Percentiles rank a stretch among this genome's conserved stretches.
These are phyloP conservation scores for Aspergillus hancockii DNA, from an alignment of 495 filamentous ascomycete species.

Conservation along the genomic window DNA sequence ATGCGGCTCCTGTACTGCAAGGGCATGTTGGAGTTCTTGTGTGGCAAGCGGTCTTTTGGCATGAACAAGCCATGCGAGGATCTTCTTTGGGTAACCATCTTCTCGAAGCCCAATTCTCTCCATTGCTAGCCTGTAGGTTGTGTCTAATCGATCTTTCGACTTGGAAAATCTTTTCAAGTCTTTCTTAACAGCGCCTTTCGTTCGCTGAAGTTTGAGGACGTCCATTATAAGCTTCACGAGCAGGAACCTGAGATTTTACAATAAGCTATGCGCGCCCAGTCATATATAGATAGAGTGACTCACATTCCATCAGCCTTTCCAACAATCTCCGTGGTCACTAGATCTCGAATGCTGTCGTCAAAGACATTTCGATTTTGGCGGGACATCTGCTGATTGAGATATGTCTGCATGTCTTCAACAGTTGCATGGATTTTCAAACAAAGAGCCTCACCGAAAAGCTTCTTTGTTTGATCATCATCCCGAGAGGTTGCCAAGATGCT, in stretches of 20 bases:
- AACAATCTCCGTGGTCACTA: conserved; percentile 25
- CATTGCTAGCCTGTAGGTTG: conserved; percentile 27
- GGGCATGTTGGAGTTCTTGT: conserved; percentile 48
- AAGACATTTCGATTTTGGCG: background rate
- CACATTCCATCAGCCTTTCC: conserved; percentile 44
- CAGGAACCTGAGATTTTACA: conserved; percentile 45
- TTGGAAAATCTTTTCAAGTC: conserved; percentile 36
- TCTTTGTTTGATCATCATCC: conserved; percentile 16
- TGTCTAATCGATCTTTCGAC: conserved; percentile 18
- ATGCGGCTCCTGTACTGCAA: conserved; percentile 38
- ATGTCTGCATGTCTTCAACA: conserved; percentile 30
- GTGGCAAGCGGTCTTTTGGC: conserved; percentile 41
- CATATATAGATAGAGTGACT: conserved; percentile 13
- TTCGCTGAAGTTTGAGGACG: conserved; percentile 38
- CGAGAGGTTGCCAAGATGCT: conserved; percentile 34
- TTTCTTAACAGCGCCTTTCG: conserved; percentile 26
- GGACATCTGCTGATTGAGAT: conserved; percentile 22
- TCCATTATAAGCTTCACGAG: conserved; percentile 53
- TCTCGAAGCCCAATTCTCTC: conserved; percentile 26
- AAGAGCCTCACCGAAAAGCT: conserved; percentile 13
- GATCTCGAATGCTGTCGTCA: conserved; percentile 1
- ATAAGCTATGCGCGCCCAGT: background rate
- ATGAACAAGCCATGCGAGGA: conserved; percentile 34
- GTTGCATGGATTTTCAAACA: conserved; percentile 29
- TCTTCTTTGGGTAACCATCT: conserved; percentile 32